phyloP scores from a whole-genome alignment of 2,329 filamentous ascomycete species.

The Calonectria fujianensis region DNA sequence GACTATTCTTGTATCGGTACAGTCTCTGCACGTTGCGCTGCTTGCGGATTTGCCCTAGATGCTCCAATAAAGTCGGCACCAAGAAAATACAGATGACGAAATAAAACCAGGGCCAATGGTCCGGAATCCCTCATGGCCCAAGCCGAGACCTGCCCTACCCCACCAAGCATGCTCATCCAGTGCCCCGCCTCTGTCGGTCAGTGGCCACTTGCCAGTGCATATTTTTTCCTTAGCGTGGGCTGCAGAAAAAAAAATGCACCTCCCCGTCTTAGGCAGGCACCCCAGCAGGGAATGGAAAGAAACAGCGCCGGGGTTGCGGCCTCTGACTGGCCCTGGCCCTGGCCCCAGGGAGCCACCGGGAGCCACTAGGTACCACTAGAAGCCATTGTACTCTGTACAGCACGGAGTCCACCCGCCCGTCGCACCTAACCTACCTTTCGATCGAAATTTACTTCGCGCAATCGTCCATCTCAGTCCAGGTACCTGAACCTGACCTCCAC shows the following conservation, averaged over 20 bases:
- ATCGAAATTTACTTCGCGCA: slow-evolving; percentile 40
- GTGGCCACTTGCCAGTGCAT: slow-evolving; percentile 24
- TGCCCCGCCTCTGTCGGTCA: slow-evolving; percentile 21
- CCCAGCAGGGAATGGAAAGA: slow-evolving; percentile 23
- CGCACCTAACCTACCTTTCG: slow-evolving; percentile 25
- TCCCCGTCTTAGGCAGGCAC: slow-evolving; percentile 38
- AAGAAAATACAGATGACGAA: slow-evolving; percentile 49
- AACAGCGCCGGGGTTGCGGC: slow-evolving; percentile 9
- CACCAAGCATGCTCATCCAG: slow-evolving; percentile 39
- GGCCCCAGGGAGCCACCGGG: slow-evolving; percentile 1
- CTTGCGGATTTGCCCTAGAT: slow-evolving; percentile 34
- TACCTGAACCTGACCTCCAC: slow-evolving; percentile 38
- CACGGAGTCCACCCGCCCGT: slow-evolving; percentile 19
- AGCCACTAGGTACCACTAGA: not conserved
- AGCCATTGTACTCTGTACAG: slow-evolving; percentile 18
- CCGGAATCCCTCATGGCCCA: slow-evolving; percentile 33
- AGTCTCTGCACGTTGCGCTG: slow-evolving; percentile 24
- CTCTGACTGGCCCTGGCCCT: slow-evolving; percentile 6
- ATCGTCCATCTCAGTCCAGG: slow-evolving; percentile 37
- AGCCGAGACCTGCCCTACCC: slow-evolving; percentile 47
- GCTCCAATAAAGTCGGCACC: slow-evolving; percentile 35
- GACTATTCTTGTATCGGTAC: slow-evolving; percentile 26
- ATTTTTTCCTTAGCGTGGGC: slow-evolving; percentile 27
- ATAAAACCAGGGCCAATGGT: slow-evolving; percentile 49
- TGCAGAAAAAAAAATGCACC: slow-evolving; percentile 33